Base-by-base conservation (phyloP, 139 green algal species). In the Chlamydomonas eustigma region DNA sequence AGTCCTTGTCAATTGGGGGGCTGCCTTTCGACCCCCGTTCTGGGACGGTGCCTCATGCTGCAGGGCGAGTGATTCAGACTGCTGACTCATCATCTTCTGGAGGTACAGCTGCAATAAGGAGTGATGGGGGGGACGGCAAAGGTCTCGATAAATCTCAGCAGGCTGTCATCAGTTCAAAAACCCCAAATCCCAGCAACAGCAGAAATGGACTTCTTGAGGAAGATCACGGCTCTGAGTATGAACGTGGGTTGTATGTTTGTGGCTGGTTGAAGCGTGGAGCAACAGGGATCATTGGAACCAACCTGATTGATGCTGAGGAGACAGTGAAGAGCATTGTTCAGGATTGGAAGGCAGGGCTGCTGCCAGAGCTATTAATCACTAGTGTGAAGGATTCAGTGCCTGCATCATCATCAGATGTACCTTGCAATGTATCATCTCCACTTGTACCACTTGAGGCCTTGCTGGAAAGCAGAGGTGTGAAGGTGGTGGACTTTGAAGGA, bases 221-320 rank as follows among this genome's bases (percentile, higher is more conserved):
- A n/a, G n/a, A 25, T 5, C n/a, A 22, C 22, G 52, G 4, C 4
- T 28, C 52, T 28, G 8, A 25, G 52, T 64, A 51, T 8, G 77
- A 87, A 1, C 66, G 79, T 0, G 90, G 92, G 1, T 50, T 97
- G 38, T 98, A 96, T 71, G 92, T 94, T 36, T 87, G 80, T 52
- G 93, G 93, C 28, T 98, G 93, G 93, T 39, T 95, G 0, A 96
- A 94, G 82, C 86, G 93, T 6, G 93, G 93, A 0, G 92, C 93
- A 0, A 90, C 89, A 2, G 93, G 93, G 76, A 97, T 97, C 80
- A 97, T 98, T 31, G 93, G 93, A 34, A 97, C 91, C 34, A 97
- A 97, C 76, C 63, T 94, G 30, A 77, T 90, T 36, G 91, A 95
- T 82, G 93, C 93, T 0, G 87, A 94, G 50, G 88, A 97, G 72